Evolutionary conservation across 257 asterid genomes (phyloP).

Genomic region (Plantago elongata): DNA sequence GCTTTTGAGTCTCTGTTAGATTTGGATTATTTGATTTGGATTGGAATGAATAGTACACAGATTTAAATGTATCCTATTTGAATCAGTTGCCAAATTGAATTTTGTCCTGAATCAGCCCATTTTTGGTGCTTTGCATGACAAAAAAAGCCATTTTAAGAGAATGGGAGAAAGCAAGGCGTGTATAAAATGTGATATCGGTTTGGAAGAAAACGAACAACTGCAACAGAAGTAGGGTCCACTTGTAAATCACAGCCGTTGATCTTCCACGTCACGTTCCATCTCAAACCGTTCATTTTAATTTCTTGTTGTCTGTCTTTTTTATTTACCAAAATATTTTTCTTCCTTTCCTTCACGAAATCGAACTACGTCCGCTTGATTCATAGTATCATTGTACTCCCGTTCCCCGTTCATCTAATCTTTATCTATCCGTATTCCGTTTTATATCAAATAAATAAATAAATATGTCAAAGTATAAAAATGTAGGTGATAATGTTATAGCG

Average conservation of each 20-base stretch:
- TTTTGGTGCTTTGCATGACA: conserved; percentile 18
- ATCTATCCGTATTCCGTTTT: too few relatives aligned
- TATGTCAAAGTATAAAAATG: too few relatives aligned
- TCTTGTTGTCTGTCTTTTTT: not conserved
- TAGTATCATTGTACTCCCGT: not conserved
- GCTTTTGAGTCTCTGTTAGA: too few relatives aligned
- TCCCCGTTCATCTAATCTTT: too few relatives aligned
- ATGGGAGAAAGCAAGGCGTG: conserved; percentile 21
- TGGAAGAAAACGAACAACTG: conserved; percentile 7
- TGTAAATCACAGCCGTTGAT: conserved; percentile 29
- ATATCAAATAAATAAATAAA: too few relatives aligned
- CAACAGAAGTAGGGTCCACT: conserved; percentile 30
- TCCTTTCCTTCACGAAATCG: conserved; percentile 31
- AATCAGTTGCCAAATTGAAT: too few relatives aligned
- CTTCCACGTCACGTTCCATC: conserved; percentile 7
- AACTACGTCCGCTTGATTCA: conserved; percentile 3
- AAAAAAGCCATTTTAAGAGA: not conserved
- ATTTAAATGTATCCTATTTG: too few relatives aligned
- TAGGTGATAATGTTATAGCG: too few relatives aligned
- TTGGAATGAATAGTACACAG: too few relatives aligned
- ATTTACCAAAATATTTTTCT: not conserved
- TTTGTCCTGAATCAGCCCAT: too few relatives aligned
- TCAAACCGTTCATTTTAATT: conserved; percentile 12
- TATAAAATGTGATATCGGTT: conserved; percentile 13
- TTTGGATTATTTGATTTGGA: too few relatives aligned